Base-by-base conservation (phyloP, 176 grass and related monocot genomes). In the Oryza brachyantha region DNA sequence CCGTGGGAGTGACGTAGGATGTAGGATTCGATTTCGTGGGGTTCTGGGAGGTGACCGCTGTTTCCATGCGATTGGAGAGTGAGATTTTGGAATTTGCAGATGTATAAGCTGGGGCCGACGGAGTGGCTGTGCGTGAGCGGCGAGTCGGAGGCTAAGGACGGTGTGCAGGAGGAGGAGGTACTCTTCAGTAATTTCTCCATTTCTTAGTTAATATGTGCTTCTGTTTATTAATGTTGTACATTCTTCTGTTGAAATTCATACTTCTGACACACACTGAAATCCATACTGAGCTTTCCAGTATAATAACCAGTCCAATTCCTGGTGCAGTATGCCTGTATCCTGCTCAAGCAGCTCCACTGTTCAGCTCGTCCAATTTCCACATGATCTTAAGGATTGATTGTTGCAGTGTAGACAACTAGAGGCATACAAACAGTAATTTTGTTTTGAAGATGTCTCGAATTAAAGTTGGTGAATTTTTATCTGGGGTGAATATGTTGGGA, bases 91-190 rank as follows among this genome's bases (percentile, higher is more conserved):
- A 13, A 74, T 78, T 29, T 81, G 62, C 84, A 99, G 96, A 83
- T 99, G 37, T 99, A 93, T 68, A 76, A 74, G 74, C 70, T 96
- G 70, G 88, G 90, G 8, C 79, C 58, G 59, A 66, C 29, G 52
- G 88, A 89, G 37, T 93, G 93, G 96, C 81, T 99, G 26, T 95
- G 90, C 61, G 81, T 96, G 22, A 91, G 67, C 50, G 75, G 73
- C 43, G 90, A 92, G 64, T 83, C 88, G 27, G 89, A 81, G 71
- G 77, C 61, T 42, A 91, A 84, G 48, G 61, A 64, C 22, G 82
- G 84, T 65, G 69, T 63, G 10, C 86, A 95, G 13, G 88, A 93
- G 96, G 96, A 95, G 13, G 88, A 93, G 96, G 96, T 99, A 81
- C 38, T 46, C 28, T 31, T 81, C 59, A 68, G 63, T 57, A 37